A percentile compares a stretch with the other conserved stretches of the same genome.
These are phyloP conservation scores for Volvox carteri DNA, from an alignment of 163 green algal species.

Conservation along the genomic window DNA sequence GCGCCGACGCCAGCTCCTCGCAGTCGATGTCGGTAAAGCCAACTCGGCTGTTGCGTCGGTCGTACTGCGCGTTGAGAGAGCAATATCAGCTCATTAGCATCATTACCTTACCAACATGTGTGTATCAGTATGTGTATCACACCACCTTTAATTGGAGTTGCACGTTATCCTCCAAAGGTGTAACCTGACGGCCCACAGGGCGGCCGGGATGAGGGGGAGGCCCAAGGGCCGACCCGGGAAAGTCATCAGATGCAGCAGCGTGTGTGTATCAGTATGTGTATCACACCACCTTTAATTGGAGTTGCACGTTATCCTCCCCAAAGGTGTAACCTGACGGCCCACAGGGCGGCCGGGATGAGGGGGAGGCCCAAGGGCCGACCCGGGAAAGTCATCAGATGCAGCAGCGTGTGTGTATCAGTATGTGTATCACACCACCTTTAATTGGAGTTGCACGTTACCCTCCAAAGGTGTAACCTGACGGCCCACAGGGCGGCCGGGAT, in stretches of 20 bases:
- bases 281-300: no score
- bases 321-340: neutral
- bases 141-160: no score
- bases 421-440: no score
- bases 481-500: neutral
- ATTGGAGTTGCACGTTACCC: no score
- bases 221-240: neutral
- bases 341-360: no score
- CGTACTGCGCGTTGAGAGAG: slow-evolving; percentile 69
- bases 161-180: neutral
- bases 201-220: neutral
- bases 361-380: no score
- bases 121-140: neutral
- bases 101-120: neutral
- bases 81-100: neutral
- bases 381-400: no score
- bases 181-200: neutral
- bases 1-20: neutral
- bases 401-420: neutral
- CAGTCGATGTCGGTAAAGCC: slow-evolving; percentile 78
- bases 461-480: neutral
- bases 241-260: neutral
- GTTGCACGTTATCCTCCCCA: no score
- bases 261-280: no score
- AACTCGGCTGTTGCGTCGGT: slow-evolving; percentile 72